These are phyloP conservation scores for Dendrobium nobile DNA, from an alignment of 106 monocot genomes.

Conservation along the genomic window DNA sequence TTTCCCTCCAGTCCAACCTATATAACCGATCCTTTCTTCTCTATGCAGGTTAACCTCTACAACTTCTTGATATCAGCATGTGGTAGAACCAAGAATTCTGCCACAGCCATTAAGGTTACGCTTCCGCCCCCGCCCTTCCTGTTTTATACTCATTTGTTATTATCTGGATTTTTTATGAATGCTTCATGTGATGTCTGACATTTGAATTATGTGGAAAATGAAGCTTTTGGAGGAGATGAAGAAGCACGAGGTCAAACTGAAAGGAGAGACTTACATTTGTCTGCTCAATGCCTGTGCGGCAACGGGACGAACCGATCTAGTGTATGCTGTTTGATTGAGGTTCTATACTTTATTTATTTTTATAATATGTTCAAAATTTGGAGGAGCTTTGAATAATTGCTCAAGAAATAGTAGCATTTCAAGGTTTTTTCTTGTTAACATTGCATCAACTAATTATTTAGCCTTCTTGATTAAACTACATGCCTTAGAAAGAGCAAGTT, in stretches of 20 bases:
- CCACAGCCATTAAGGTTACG: slow-evolving; percentile 59
- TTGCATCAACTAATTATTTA: slow-evolving; percentile 1
- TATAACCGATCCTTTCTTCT: background rate
- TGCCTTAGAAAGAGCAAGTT: background rate
- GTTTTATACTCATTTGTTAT: background rate
- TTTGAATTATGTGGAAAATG: slow-evolving; percentile 20
- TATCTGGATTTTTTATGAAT: background rate
- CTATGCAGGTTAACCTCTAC: slow-evolving; percentile 82
- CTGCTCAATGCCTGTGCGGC: slow-evolving; percentile 90
- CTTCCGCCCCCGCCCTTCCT: slow-evolving; percentile 1
- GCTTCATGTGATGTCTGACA: slow-evolving; percentile 14
- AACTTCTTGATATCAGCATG: slow-evolving; percentile 95
- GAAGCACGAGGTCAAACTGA: slow-evolving; percentile 67
- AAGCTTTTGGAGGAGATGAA: slow-evolving; percentile 99
- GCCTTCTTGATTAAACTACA: background rate
- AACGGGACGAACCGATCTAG: slow-evolving; percentile 76
- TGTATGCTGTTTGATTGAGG: slow-evolving; percentile 47
- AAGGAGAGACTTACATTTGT: slow-evolving; percentile 91
- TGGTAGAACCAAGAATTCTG: slow-evolving; percentile 90
- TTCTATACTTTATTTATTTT: slow-evolving; percentile 1
- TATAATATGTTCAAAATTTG: slow-evolving; percentile 1
- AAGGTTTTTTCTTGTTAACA: background rate
- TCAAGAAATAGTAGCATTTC: background rate
- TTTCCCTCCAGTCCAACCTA: background rate
- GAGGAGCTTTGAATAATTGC: background rate